Conservation (phyloP, 192 early-diverging fungal species). For the Obelidium mucronatum region DNA sequence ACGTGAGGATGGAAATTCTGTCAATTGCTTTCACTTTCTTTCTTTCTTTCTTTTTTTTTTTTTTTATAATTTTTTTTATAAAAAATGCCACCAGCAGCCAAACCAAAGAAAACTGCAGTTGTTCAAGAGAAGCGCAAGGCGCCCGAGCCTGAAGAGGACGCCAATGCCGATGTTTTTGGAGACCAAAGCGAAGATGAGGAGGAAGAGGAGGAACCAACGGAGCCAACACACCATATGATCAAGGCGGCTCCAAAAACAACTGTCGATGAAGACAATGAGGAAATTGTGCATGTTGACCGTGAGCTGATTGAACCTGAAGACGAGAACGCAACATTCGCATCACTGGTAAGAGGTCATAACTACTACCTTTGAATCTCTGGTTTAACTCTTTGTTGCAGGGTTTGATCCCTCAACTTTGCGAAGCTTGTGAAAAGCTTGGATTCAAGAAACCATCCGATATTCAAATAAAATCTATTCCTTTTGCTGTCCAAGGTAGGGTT, state of each 20-base stretch:
- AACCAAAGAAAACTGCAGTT: no score
- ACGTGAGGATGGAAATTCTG: no score
- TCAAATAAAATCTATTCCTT: conserved; percentile 90
- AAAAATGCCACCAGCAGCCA: no score
- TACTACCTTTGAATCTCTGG: not conserved
- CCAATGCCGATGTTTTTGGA: not conserved
- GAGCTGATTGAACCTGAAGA: conserved; percentile 27
- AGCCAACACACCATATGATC: conserved; percentile 20
- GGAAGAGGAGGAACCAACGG: not conserved
- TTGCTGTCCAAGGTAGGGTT: conserved; percentile 77
- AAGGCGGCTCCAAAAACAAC: not conserved
- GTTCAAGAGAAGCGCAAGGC: no score
- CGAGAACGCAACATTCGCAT: conserved; percentile 18
- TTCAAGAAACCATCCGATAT: conserved; percentile 92
- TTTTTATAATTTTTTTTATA: no score
- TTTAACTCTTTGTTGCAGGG: conserved; percentile 55
- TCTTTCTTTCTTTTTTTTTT: no score
- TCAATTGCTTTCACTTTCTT: no score
- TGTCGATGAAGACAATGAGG: conserved; percentile 7
- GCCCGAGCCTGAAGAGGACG: conserved; percentile 17
- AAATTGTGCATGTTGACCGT: conserved; percentile 20
- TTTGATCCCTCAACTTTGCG: conserved; percentile 85
- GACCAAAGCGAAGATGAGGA: not conserved
- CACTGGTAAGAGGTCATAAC: conserved; percentile 8
- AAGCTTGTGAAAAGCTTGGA: conserved; percentile 87